Conservation (phyloP, 495 filamentous ascomycete species). For the Bombardia bombarda region DNA sequence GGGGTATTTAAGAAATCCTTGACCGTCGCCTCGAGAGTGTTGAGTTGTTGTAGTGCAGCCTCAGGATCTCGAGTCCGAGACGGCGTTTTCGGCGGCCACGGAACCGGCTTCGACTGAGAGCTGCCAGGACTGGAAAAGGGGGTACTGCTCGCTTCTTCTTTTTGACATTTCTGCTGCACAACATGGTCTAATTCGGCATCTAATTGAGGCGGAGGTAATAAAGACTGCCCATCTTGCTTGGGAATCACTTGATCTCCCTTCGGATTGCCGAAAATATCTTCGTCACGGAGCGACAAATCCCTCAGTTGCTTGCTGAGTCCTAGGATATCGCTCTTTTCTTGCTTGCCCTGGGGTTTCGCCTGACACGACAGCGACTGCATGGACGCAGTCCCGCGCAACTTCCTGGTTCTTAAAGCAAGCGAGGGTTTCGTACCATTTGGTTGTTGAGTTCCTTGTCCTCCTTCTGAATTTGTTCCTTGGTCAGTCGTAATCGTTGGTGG, state of each 20-base stretch:
- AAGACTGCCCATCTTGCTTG: slow-evolving; percentile 6
- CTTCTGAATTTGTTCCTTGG: no score
- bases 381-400: slow-evolving; percentile 19
- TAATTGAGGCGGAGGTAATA: slow-evolving; percentile 6
- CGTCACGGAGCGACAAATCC: slow-evolving; percentile 24
- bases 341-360: slow-evolving; percentile 4
- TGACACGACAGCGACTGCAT: slow-evolving; percentile 21
- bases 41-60: slow-evolving; percentile 7
- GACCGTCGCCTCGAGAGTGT: slow-evolving; percentile 12
- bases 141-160: slow-evolving; percentile 8
- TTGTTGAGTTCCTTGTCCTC: slow-evolving; percentile 40
- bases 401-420: slow-evolving; percentile 16
- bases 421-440: slow-evolving; percentile 58
- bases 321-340: slow-evolving; percentile 18
- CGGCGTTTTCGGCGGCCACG: slow-evolving; percentile 11
- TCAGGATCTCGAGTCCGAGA: not conserved
- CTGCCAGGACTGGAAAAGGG: slow-evolving; percentile 6
- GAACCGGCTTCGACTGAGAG: not conserved
- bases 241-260: slow-evolving; percentile 34
- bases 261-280: not conserved
- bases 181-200: slow-evolving; percentile 8
- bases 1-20: slow-evolving; percentile 10
- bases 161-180: slow-evolving; percentile 1
- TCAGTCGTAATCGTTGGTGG: no score
- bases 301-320: slow-evolving; percentile 12